phyloP scores from a whole-genome alignment of 805 yeast species.

The Metschnikowia arizonensis region DNA sequence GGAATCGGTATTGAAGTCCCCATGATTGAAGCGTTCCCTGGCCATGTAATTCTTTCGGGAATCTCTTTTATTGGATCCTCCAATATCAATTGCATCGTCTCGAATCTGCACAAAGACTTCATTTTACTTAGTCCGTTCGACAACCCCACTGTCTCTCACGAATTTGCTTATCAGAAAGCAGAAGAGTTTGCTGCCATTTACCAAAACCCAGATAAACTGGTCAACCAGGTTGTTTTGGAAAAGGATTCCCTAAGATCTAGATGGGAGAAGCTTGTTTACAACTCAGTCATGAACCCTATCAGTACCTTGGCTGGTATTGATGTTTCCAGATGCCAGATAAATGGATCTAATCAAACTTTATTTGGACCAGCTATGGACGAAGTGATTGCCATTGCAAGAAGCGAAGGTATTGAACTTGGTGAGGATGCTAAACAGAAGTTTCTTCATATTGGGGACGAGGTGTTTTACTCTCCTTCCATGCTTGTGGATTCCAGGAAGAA shows the following conservation, averaged over 20 bases:
- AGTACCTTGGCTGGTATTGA: conserved; percentile 34
- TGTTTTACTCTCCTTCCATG: conserved; percentile 65
- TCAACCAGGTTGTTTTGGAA: conserved; percentile 27
- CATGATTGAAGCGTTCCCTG: conserved; percentile 48
- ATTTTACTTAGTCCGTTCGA: conserved; percentile 52
- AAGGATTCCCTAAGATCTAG: conserved; percentile 29
- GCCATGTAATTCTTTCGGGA: conserved; percentile 53
- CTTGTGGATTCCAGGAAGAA: conserved; percentile 61
- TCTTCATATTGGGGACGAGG: conserved; percentile 44
- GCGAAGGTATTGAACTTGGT: conserved; percentile 59
- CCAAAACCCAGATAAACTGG: conserved; percentile 23
- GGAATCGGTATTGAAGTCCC: conserved; percentile 63
- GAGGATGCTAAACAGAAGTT: conserved; percentile 45
- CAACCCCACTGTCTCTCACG: conserved; percentile 16
- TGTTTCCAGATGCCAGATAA: conserved; percentile 34
- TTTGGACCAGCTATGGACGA: conserved; percentile 64
- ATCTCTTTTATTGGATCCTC: conserved; percentile 62
- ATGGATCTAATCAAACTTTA: conserved; percentile 27
- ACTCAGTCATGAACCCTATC: conserved; percentile 33
- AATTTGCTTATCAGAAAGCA: conserved; percentile 15
- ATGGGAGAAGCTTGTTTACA: conserved; percentile 39
- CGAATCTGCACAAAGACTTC: conserved; percentile 50
- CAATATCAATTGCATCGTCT: conserved; percentile 43
- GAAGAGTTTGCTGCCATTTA: conserved; percentile 26
- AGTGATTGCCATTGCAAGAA: conserved; percentile 58